Percentiles rank a stretch among this genome's conserved stretches.
Evolutionary conservation across 345 rosid species (phyloP).

Genomic region (Syzygium jambos): DNA sequence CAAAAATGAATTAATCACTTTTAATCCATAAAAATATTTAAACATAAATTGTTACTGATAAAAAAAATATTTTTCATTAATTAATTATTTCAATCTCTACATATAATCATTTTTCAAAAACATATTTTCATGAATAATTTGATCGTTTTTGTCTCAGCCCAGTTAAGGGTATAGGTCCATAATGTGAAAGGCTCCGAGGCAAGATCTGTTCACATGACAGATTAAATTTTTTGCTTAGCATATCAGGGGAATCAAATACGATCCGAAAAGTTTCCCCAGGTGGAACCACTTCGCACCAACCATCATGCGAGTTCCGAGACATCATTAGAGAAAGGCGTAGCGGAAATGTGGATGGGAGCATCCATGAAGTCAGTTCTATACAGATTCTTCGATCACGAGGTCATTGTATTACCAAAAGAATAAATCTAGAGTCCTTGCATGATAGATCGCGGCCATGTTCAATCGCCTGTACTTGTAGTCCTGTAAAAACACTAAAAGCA

Average conservation of each 20-base stretch:
- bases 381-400: background rate
- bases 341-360: background rate
- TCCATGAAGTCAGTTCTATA: background rate
- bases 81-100: background rate
- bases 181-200: no score
- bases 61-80: background rate
- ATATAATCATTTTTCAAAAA: background rate
- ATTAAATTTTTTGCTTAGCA: background rate
- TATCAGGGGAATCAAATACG: background rate
- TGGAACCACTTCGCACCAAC: background rate
- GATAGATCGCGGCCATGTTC: background rate
- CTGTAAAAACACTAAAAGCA: background rate
- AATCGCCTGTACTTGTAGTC: background rate
- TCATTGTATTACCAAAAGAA: background rate
- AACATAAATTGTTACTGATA: fast-evolving
- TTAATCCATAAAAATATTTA: background rate
- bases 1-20: background rate
- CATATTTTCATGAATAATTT: fast-evolving
- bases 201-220: background rate
- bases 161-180: background rate
- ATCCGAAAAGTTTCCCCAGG: background rate
- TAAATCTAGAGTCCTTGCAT: background rate
- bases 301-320: background rate
- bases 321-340: background rate
- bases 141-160: fast-evolving